Base-by-base conservation (phyloP, 768 basidiomycete genomes). In the Termitomyces heimii region DNA sequence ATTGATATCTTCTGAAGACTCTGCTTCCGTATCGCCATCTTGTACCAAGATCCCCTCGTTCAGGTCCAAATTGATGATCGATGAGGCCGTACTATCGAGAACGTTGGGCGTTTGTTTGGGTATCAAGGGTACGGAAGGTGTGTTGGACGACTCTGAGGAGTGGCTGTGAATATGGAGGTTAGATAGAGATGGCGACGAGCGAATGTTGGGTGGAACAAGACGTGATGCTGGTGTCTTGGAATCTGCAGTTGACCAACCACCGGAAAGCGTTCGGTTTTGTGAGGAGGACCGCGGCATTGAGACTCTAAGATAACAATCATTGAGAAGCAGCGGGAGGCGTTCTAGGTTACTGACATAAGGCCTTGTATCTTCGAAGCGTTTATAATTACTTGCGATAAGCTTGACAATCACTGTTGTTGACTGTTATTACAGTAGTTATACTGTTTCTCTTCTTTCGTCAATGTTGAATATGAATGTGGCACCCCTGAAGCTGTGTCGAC, bases 1-100 rank as follows among this genome's bases (percentile, higher is more conserved):
- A n/a, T 68, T 77, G 13, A 71, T 73, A 55, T 82, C 77, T 62
- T 88, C 88, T 53, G 72, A 76, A 39, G 80, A 79, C 14, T 75
- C 74, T 13, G 77, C 73, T 56, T 88, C 86, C 29, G 76, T 76
- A 42, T 89, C 88, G 42, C 79, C 78, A 66, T 90, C 89, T 63
- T 84, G 83, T 45, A 91, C 76, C 42, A 91, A 73, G 53, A 91
- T 85, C 9, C 86, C 84, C 61, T 89, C 88, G 53, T 75, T 76
- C 57, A 83, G 70, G 60, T 88, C 85, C 70, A 88, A 66, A 65
- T 86, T 83, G 63, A 82, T 74, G 20, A 88, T 77, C 37, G 89
- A 91, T 46, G 87, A 89, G 35, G 87, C 81, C 22, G 86, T 84
- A 67, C 85, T 87, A 64, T 84, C 80, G 44, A 83, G 70, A 44